Evolutionary conservation across 2,329 filamentous ascomycete species (phyloP).

Genomic region (Colletotrichum sp.): DNA sequence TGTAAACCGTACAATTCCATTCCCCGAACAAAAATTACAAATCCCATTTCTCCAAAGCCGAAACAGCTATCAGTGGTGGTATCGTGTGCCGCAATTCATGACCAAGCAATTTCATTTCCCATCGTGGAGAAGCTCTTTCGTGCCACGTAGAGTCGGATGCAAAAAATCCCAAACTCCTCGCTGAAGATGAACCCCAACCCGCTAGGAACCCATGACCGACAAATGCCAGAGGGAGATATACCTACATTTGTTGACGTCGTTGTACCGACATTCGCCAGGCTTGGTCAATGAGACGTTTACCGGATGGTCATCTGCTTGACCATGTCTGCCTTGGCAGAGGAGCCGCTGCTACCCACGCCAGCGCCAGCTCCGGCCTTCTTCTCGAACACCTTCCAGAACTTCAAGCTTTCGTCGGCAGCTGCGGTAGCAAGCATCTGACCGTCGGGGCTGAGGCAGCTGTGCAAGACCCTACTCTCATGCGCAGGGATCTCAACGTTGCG

Average conservation of each 20-base stretch:
- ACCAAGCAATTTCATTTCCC: slow-evolving; percentile 23
- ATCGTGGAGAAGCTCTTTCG: slow-evolving; percentile 53
- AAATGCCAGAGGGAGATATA: slow-evolving; percentile 50
- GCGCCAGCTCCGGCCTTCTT: slow-evolving; percentile 88
- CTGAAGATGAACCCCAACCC: slow-evolving; percentile 39
- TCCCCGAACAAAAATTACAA: background rate
- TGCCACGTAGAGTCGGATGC: slow-evolving; percentile 50
- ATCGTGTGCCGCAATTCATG: slow-evolving; percentile 17
- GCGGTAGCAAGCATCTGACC: slow-evolving; percentile 98
- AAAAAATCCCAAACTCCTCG: slow-evolving; percentile 56
- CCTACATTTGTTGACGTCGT: slow-evolving; percentile 45
- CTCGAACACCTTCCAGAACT: slow-evolving; percentile 99
- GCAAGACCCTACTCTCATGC: slow-evolving; percentile 94
- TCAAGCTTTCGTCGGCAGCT: slow-evolving; percentile 93
- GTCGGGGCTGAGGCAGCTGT: slow-evolving; percentile 96
- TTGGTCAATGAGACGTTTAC: slow-evolving; percentile 46
- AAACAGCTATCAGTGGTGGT: background rate
- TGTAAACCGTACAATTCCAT: background rate
- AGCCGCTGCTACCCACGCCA: slow-evolving; percentile 67
- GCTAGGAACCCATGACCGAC: slow-evolving; percentile 40
- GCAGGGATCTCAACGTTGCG: slow-evolving; percentile 98
- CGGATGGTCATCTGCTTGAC: slow-evolving; percentile 96
- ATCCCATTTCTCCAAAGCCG: background rate
- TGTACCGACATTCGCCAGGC: slow-evolving; percentile 22
- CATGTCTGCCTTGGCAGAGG: slow-evolving; percentile 81